Conservation (phyloP, 2,329 filamentous ascomycete genomes). For the Trichoderma guizhouense region DNA sequence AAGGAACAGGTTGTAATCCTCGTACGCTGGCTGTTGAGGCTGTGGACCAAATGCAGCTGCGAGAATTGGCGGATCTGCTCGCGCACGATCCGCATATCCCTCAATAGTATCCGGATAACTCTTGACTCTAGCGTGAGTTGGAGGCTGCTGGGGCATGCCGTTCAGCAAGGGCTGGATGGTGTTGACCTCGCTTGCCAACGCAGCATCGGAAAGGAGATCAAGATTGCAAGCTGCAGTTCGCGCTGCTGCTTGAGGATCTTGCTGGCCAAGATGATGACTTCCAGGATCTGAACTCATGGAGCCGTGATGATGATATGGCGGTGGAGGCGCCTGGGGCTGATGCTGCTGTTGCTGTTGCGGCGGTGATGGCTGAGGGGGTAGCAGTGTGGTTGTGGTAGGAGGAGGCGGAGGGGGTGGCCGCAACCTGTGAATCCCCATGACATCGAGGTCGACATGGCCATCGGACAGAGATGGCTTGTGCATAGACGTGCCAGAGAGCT, state of each 20-base stretch:
- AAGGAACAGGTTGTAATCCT: constrained; percentile 58
- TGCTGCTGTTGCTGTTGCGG: constrained; percentile 21
- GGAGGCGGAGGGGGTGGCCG: constrained; percentile 24
- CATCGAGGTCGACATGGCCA: constrained; percentile 44
- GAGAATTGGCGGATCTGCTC: constrained; percentile 45
- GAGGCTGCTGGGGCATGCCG: constrained; percentile 41
- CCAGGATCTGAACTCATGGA: constrained; percentile 35
- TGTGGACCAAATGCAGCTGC: constrained; percentile 36
- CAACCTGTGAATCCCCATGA: constrained; percentile 41
- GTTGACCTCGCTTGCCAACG: constrained; percentile 53
- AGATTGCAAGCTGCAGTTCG: constrained; percentile 53
- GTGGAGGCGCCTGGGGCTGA: constrained; percentile 18
- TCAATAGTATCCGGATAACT: constrained; percentile 47
- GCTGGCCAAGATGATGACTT: constrained; percentile 39
- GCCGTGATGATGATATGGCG: constrained; percentile 42
- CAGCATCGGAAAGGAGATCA: constrained; percentile 58
- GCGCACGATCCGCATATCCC: constrained; percentile 45
- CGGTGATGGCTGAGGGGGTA: constrained; percentile 12
- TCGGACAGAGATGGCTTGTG: constrained; percentile 48
- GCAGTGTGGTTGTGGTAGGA: constrained; percentile 16
- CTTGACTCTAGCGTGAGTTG: constrained; percentile 45
- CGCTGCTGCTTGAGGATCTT: constrained; percentile 45
- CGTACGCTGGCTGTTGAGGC: constrained; percentile 39
- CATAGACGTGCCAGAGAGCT: constrained; percentile 45
- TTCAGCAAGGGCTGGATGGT: constrained; percentile 50